phyloP scores from a whole-genome alignment of 768 basidiomycete species.

The Lentinus tigrinus region DNA sequence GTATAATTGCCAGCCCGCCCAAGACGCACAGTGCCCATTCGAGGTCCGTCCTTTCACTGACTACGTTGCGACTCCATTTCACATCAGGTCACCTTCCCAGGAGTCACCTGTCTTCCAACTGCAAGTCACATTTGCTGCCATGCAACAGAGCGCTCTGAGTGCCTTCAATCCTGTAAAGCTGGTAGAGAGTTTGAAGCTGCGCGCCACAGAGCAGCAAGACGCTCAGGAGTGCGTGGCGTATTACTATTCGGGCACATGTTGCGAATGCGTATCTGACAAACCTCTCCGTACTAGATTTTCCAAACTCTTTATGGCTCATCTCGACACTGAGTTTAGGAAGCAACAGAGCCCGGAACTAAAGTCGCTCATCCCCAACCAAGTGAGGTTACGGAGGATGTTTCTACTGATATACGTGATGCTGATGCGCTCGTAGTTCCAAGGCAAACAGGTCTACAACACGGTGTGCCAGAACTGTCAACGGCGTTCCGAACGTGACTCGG shows the following conservation, averaged over 20 bases:
- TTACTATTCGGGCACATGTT: background rate
- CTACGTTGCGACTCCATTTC: conserved; percentile 1
- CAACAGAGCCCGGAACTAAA: conserved; percentile 63
- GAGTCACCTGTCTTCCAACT: conserved; percentile 79
- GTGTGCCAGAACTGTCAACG: conserved; percentile 69
- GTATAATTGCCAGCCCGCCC: conserved; percentile 67
- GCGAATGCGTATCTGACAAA: background rate
- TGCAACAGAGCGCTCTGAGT: conserved; percentile 68
- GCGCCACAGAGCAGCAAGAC: conserved; percentile 89
- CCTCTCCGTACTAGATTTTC: conserved; percentile 64
- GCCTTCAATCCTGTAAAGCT: conserved; percentile 84
- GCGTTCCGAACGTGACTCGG: conserved; percentile 63
- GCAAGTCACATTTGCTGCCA: conserved; percentile 79
- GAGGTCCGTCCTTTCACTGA: conserved; percentile 34
- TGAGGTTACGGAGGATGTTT: conserved; percentile 26
- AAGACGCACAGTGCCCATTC: conserved; percentile 43
- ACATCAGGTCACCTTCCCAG: conserved; percentile 31
- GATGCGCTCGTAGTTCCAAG: conserved; percentile 69
- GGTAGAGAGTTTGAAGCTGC: conserved; percentile 79
- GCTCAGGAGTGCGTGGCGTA: conserved; percentile 78
- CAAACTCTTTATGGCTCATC: conserved; percentile 89
- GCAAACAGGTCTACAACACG: conserved; percentile 78
- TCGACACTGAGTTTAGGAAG: conserved; percentile 85
- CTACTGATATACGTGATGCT: background rate
- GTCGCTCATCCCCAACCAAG: conserved; percentile 74